phyloP scores from a whole-genome alignment of 192 early-diverging fungal species.

The Obelidium mucronatum region DNA sequence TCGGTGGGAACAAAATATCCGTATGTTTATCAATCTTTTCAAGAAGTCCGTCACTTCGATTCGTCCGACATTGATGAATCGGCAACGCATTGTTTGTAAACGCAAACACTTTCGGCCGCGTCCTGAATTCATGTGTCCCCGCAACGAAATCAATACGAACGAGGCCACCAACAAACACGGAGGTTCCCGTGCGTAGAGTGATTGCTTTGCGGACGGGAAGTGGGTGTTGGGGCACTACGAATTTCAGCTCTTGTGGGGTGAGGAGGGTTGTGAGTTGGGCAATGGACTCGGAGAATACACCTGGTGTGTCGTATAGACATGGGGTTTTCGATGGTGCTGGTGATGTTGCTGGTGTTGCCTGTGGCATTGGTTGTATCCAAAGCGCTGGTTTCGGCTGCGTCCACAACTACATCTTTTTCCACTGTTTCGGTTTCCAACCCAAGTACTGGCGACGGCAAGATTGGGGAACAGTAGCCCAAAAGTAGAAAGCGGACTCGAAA shows the following conservation, averaged over 20 bases:
- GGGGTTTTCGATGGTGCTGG: not conserved
- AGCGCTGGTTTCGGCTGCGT: too few relatives aligned
- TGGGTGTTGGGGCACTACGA: not conserved
- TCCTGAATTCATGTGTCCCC: not conserved
- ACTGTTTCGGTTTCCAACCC: not conserved
- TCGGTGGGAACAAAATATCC: slow-evolving; percentile 24
- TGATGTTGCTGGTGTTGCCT: not conserved
- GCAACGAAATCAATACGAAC: slow-evolving; percentile 1
- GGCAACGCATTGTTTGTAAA: not conserved
- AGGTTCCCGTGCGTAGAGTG: not conserved
- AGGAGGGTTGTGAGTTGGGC: slow-evolving; percentile 5
- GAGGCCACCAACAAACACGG: not conserved
- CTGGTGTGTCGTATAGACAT: slow-evolving; percentile 21
- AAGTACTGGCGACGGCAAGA: not conserved
- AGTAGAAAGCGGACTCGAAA: not conserved
- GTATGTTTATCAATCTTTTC: not conserved
- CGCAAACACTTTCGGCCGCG: not conserved
- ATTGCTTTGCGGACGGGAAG: not conserved
- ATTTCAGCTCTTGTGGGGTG: not conserved
- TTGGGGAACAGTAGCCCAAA: slow-evolving; percentile 9
- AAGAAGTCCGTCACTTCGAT: not conserved
- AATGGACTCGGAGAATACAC: slow-evolving; percentile 13
- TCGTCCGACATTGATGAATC: slow-evolving; percentile 16
- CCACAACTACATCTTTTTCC: too few relatives aligned
- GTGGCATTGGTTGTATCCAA: too few relatives aligned